phyloP scores from a whole-genome alignment of 768 basidiomycete genomes.

The Phanerochaete carnosa region DNA sequence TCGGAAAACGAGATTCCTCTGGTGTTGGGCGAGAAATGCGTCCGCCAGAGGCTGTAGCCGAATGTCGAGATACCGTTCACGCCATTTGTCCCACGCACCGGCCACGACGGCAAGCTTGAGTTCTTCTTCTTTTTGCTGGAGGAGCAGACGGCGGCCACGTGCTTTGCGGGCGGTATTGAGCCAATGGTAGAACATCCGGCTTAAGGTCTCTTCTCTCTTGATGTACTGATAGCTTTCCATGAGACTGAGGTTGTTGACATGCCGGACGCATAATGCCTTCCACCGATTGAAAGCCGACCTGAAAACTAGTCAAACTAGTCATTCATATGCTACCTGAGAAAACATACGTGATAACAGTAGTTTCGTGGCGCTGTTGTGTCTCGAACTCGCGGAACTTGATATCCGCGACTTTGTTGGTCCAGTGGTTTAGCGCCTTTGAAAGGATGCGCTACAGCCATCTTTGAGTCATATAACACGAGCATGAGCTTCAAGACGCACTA shows the following conservation, averaged over 20 bases:
- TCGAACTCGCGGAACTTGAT: conserved; percentile 74
- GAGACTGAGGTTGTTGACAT: conserved; percentile 70
- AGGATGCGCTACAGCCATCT: conserved; percentile 44
- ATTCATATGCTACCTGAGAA: neutral
- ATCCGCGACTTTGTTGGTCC: conserved; percentile 74
- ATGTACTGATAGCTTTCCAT: conserved; percentile 82
- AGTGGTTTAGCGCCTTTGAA: conserved; percentile 44
- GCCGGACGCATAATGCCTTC: conserved; percentile 57
- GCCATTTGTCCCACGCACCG: conserved; percentile 76
- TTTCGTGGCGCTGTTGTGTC: conserved; percentile 45
- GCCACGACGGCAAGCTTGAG: conserved; percentile 49
- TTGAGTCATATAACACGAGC: neutral
- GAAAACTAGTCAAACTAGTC: neutral
- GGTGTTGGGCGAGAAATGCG: conserved; percentile 52
- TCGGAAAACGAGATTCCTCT: conserved; percentile 59
- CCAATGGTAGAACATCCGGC: conserved; percentile 72
- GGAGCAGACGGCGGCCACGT: conserved; percentile 54
- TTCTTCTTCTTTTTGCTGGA: conserved; percentile 63
- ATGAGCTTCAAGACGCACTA: conserved; percentile 32
- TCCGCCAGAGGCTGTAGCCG: conserved; percentile 64
- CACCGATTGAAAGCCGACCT: conserved; percentile 68
- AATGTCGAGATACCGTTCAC: conserved; percentile 65
- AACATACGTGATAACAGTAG: conserved; percentile 35
- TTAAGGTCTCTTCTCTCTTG: conserved; percentile 72
- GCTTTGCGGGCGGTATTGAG: conserved; percentile 53